Evolutionary conservation across 2,329 filamentous ascomycete genomes (phyloP).

Genomic region (Neofusicoccum kwambonambiense): DNA sequence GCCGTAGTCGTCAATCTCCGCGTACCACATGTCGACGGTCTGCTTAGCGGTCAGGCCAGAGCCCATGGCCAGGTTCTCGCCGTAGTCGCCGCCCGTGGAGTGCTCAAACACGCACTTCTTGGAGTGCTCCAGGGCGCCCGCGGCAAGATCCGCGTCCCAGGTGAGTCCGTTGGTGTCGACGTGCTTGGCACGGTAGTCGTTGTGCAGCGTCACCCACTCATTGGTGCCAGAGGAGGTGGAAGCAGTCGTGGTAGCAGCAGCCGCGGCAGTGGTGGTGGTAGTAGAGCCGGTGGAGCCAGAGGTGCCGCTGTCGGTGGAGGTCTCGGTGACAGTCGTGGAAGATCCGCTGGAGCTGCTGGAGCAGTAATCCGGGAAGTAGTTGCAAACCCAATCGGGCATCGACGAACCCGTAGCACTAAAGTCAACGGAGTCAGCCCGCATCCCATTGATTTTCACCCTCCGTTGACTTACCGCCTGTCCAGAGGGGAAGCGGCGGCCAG

Average conservation of each 20-base stretch:
- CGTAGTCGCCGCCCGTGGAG: conserved; percentile 57
- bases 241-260: not conserved
- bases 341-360: not conserved
- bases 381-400: not conserved
- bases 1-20: conserved; percentile 62
- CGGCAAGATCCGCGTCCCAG: conserved; percentile 66
- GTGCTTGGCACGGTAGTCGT: conserved; percentile 82
- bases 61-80: conserved; percentile 86
- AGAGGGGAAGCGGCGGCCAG: not conserved
- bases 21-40: conserved; percentile 86
- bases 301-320: not conserved
- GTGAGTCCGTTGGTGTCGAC: conserved; percentile 59
- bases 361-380: not conserved
- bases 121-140: conserved; percentile 59
- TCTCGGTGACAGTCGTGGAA: not conserved
- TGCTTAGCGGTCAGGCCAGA: conserved; percentile 66
- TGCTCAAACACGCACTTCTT: conserved; percentile 78
- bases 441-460: no score
- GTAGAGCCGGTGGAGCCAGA: not conserved
- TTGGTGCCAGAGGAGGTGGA: not conserved
- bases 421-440: no score
- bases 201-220: conserved; percentile 51
- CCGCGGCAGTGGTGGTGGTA: not conserved
- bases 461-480: not conserved
- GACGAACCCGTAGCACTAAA: no score